phyloP scores from a whole-genome alignment of 2,329 filamentous ascomycete species.

The Colletotrichum sansevieriae region DNA sequence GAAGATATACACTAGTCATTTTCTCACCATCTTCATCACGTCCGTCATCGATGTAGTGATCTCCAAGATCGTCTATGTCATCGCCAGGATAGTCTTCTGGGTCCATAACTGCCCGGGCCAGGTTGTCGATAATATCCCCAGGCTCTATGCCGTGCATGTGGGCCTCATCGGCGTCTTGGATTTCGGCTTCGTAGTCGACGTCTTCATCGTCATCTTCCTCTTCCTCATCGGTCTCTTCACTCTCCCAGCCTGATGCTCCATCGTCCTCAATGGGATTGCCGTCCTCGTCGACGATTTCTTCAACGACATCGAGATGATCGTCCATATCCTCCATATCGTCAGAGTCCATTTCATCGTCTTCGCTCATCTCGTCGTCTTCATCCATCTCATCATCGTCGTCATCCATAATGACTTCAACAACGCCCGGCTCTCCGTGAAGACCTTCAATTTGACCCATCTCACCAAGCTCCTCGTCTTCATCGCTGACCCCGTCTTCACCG shows the following conservation, averaged over 20 bases:
- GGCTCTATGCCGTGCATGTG: conserved; percentile 61
- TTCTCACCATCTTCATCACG: conserved; percentile 71
- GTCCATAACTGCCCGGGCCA: conserved; percentile 69
- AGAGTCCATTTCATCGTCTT: conserved; percentile 65
- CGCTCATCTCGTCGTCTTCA: conserved; percentile 67
- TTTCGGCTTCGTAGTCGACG: conserved; percentile 67
- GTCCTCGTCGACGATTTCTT: conserved; percentile 73
- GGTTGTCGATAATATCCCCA: conserved; percentile 62
- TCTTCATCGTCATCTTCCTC: conserved; percentile 67
- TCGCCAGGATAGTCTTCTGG: conserved; percentile 66
- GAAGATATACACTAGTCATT: conserved; percentile 33
- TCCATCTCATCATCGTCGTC: conserved; percentile 75
- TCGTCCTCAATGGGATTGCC: conserved; percentile 71
- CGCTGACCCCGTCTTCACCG: conserved; percentile 89
- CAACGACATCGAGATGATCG: conserved; percentile 59
- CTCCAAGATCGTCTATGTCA: conserved; percentile 63
- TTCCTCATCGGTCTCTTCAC: conserved; percentile 69
- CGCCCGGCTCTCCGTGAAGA: conserved; percentile 70
- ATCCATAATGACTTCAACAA: conserved; percentile 85
- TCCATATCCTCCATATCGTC: conserved; percentile 68
- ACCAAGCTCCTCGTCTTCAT: conserved; percentile 86
- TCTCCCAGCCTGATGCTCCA: conserved; percentile 72
- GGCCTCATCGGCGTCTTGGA: conserved; percentile 65
- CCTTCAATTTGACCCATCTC: conserved; percentile 90
- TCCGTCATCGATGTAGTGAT: conserved; percentile 66